Percentiles rank a stretch among this genome's conserved stretches.
These are phyloP conservation scores for Leucosporidium yakuticum DNA, from an alignment of 768 basidiomycete species.

Conservation along the genomic window DNA sequence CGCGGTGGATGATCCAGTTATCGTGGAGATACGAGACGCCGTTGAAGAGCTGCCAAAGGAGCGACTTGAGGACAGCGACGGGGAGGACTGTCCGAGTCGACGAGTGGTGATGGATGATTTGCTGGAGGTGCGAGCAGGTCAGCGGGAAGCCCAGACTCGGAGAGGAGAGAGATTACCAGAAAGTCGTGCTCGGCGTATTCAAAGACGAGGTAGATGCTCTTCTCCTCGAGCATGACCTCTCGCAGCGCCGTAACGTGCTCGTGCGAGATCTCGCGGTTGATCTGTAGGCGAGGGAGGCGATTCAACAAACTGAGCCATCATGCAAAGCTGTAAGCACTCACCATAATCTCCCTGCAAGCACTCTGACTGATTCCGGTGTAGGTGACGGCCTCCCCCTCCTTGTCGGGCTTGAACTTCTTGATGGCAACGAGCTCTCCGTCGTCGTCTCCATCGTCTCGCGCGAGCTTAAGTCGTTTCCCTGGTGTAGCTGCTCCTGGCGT, in stretches of 20 bases:
- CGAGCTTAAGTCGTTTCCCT: constrained; percentile 49
- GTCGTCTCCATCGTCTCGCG: constrained; percentile 51
- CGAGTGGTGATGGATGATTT: constrained; percentile 98
- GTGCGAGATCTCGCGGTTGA: constrained; percentile 83
- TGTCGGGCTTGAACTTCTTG: constrained; percentile 99
- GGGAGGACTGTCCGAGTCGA: constrained; percentile 75
- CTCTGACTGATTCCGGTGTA: constrained; percentile 98
- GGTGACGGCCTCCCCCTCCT: constrained; percentile 83
- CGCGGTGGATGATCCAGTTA: constrained; percentile 89
- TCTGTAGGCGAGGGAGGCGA: constrained; percentile 45
- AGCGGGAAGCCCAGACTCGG: not conserved
- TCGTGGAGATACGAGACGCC: constrained; percentile 93
- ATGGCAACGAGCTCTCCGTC: constrained; percentile 74
- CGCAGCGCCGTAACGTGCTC: constrained; percentile 85
- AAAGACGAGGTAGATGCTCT: constrained; percentile 98
- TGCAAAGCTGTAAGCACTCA: constrained; percentile 40
- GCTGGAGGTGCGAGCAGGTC: constrained; percentile 50
- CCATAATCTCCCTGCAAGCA: constrained; percentile 92
- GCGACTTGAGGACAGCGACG: constrained; percentile 75
- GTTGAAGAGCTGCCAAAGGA: constrained; percentile 88
- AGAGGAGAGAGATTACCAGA: constrained; percentile 55
- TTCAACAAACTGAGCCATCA: constrained; percentile 16
- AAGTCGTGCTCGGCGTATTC: constrained; percentile 99
- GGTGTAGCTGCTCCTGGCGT: constrained; percentile 42
- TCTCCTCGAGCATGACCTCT: constrained; percentile 95